Evolutionary conservation across 129 eudicot genomes (phyloP), one percentile per base, ranked within the genome.

Genomic region (Smallanthus sonchifolius): DNA sequence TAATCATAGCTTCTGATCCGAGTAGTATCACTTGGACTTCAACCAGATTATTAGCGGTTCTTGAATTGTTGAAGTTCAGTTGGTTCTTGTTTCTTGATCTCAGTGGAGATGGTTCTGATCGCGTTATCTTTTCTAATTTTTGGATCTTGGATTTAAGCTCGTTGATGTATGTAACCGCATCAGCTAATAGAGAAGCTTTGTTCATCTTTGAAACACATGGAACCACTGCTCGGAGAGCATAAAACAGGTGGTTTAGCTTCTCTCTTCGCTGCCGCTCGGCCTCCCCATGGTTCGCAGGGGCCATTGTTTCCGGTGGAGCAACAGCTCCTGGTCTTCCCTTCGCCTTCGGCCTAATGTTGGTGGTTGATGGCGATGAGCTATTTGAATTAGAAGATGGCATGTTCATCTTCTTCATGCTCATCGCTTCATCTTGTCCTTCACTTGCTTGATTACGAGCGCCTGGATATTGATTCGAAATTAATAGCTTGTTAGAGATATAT

Each of bases 131-230:
- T 68, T 73, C 67, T 77, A 88, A 65, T 5, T 65, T 59, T 28
- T 72, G 69, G 10, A 85, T 72, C 48, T 70, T 78, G 16, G 82
- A 37, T 57, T 83, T 85, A n/a, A 88, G 89, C 37, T 85, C 84
- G 4, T 83, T 81, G 69, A 88, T 88, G 77, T 88, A 88, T 0
- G 86, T 59, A 35, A 85, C 87, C 2, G 93, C 84, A 67, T 88
- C 93, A 0, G 86, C 75, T 8, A 88, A 66, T 6, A 88, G 20
- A 35, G 93, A 88, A 1, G 93, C 93, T 52, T 78, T 88, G 78
- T 88, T 87, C 93, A 88, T 88, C 55, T 75, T 83, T 2, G 93
- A 72, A n/a, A 88, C 93, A 42, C 75, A 75, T 0, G 93, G 90
- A 36, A 88, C 93, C 10, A 78, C 89, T 1, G 86, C 75, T 10